Percentiles rank a stretch among this genome's conserved stretches.
These are phyloP conservation scores for Telopea speciosissima DNA, from an alignment of 177 flowering plant species.

Conservation along the genomic window DNA sequence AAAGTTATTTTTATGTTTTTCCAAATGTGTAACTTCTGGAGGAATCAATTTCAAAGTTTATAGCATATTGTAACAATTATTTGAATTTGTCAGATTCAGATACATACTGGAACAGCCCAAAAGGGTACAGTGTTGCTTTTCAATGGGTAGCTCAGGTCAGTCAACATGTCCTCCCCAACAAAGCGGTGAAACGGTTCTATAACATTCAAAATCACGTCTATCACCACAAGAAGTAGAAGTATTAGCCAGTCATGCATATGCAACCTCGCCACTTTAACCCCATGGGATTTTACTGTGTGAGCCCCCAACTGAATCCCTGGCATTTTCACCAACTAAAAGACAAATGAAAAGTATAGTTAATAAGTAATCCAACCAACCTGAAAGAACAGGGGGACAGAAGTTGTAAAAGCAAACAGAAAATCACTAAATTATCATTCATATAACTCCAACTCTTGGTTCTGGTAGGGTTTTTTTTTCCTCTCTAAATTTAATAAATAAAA, in stretches of 20 bases:
- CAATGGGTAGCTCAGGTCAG: conserved; percentile 12
- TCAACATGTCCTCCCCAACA: conserved; percentile 19
- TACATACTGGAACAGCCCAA: conserved; percentile 18
- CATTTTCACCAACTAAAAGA: conserved; percentile 7
- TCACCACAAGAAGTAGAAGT: conserved; percentile 13
- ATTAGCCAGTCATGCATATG: conserved; percentile 23
- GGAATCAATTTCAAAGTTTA: neutral
- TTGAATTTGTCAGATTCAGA: neutral
- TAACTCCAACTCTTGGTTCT: too few relatives aligned
- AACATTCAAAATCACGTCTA: conserved; percentile 3
- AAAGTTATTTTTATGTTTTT: neutral
- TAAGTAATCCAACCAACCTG: too few relatives aligned
- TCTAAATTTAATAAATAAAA: too few relatives aligned
- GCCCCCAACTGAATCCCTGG: conserved; percentile 8
- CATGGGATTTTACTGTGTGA: conserved; percentile 22
- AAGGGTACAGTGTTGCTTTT: conserved; percentile 13
- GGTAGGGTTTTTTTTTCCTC: too few relatives aligned
- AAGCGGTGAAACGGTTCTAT: conserved; percentile 20
- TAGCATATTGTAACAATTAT: neutral
- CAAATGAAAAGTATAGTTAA: neutral
- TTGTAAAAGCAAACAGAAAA: neutral
- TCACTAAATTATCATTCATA: neutral
- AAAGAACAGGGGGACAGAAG: too few relatives aligned
- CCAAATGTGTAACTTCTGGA: neutral
- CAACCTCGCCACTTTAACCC: conserved; percentile 11